Conservation (phyloP, 1,139 yeast species). For the Suhomyces maxii region DNA sequence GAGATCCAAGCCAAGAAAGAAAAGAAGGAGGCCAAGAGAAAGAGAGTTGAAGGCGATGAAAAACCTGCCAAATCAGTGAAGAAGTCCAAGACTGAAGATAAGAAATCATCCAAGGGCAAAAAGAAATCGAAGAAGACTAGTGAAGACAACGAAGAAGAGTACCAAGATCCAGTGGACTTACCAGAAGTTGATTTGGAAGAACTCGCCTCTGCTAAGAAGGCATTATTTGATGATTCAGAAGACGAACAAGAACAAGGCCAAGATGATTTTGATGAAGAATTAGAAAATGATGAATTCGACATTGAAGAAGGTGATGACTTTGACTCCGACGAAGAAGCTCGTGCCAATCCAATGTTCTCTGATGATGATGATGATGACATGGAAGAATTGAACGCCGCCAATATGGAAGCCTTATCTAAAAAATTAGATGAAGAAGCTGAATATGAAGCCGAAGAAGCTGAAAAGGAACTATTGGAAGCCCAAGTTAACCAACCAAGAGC, state of each 20-base stretch:
- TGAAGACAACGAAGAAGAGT: slow-evolving; percentile 31
- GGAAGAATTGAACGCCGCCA: slow-evolving; percentile 79
- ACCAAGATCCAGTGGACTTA: slow-evolving; percentile 46
- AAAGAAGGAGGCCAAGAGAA: slow-evolving; percentile 37
- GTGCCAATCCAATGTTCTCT: slow-evolving; percentile 78
- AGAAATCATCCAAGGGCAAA: slow-evolving; percentile 18
- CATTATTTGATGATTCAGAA: slow-evolving; percentile 74
- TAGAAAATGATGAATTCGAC: slow-evolving; percentile 40
- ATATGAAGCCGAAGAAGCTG: slow-evolving; percentile 76
- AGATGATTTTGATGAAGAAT: slow-evolving; percentile 25
- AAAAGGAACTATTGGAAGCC: slow-evolving; percentile 65
- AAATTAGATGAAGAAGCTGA: slow-evolving; percentile 71
- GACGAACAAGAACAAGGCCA: slow-evolving; percentile 56
- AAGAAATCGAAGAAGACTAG: slow-evolving; percentile 13
- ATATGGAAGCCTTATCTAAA: slow-evolving; percentile 78
- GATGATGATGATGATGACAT: slow-evolving; percentile 79
- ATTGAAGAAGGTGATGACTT: slow-evolving; percentile 44
- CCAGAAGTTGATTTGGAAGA: slow-evolving; percentile 69
- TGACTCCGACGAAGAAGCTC: slow-evolving; percentile 56
- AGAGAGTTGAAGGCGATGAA: slow-evolving; percentile 15
- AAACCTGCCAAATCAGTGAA: slow-evolving; percentile 18
- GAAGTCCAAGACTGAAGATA: slow-evolving; percentile 27
- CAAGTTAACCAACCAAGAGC: slow-evolving; percentile 66
- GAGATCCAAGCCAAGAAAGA: slow-evolving; percentile 68
- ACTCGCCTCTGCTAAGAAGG: slow-evolving; percentile 63